phyloP scores from a whole-genome alignment of 2,329 filamentous ascomycete genomes.

The Penicillium sp. region DNA sequence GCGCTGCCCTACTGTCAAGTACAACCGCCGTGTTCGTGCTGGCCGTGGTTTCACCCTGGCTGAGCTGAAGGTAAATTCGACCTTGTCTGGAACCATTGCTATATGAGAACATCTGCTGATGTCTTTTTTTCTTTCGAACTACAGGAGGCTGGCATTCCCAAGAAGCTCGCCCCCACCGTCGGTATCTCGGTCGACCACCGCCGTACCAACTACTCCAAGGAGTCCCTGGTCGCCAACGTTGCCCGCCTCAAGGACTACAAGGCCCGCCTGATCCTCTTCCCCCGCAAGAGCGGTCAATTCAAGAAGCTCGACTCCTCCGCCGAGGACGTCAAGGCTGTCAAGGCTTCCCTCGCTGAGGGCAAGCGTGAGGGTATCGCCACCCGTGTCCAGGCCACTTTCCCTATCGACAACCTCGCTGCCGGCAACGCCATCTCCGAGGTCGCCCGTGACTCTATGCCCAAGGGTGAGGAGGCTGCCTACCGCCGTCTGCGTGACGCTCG shows the following conservation, averaged over 20 bases:
- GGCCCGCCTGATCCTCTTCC: constrained; percentile 94
- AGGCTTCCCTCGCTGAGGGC: constrained; percentile 49
- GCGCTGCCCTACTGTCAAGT: constrained; percentile 96
- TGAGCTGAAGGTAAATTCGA: constrained; percentile 83
- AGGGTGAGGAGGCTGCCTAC: constrained; percentile 81
- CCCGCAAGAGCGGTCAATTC: constrained; percentile 85
- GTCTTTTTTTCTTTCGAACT: constrained; percentile 20
- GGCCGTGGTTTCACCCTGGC: constrained; percentile 96
- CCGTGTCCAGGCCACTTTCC: constrained; percentile 58
- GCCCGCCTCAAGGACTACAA: constrained; percentile 97
- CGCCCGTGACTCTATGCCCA: constrained; percentile 74
- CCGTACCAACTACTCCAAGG: constrained; percentile 94
- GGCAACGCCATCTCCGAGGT: constrained; percentile 66
- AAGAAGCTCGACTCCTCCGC: constrained; percentile 88
- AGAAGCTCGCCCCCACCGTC: constrained; percentile 90
- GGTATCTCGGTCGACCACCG: constrained; percentile 95
- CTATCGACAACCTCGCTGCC: constrained; percentile 61
- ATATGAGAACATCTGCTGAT: neutral
- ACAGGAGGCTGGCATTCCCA: constrained; percentile 90
- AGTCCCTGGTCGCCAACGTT: constrained; percentile 91
- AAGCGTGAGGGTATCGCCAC: constrained; percentile 52
- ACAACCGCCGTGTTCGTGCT: constrained; percentile 95
- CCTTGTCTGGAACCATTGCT: neutral
- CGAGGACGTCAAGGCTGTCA: constrained; percentile 71
- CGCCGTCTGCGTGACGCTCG: constrained; percentile 77